These are phyloP conservation scores for Candida manassasensis DNA, from an alignment of 805 yeast genomes.

Conservation along the genomic window DNA sequence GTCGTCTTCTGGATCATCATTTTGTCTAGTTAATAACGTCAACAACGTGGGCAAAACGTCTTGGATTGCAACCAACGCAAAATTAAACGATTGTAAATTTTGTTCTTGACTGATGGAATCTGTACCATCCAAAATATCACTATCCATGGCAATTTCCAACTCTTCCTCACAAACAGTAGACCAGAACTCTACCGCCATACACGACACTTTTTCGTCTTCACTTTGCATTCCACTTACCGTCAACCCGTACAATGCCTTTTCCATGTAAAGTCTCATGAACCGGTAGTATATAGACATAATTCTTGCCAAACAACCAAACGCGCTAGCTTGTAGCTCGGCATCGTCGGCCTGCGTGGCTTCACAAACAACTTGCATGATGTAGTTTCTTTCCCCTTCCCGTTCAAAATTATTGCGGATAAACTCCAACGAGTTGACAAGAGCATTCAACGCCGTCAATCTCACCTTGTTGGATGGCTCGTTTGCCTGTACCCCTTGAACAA, in stretches of 20 bases:
- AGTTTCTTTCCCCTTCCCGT: constrained; percentile 91
- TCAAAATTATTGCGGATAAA: constrained; percentile 86
- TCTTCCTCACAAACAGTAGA: constrained; percentile 99
- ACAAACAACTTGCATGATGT: constrained; percentile 97
- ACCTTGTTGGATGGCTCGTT: constrained; percentile 72
- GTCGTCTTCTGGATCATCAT: constrained; percentile 91
- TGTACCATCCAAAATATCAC: constrained; percentile 51
- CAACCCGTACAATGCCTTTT: constrained; percentile 85
- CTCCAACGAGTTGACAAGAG: constrained; percentile 84
- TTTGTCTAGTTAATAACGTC: constrained; percentile 75
- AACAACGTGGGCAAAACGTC: constrained; percentile 87
- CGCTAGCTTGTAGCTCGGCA: constrained; percentile 82
- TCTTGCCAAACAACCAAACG: constrained; percentile 91
- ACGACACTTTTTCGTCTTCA: constrained; percentile 76
- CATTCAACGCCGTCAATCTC: constrained; percentile 85
- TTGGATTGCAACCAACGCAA: constrained; percentile 77
- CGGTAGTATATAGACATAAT: constrained; percentile 87
- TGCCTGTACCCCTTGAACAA: constrained; percentile 92
- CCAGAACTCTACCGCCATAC: constrained; percentile 99
- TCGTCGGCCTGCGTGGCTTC: constrained; percentile 94
- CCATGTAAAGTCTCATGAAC: constrained; percentile 94
- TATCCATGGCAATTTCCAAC: constrained; percentile 67
- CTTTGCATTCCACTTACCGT: constrained; percentile 92
- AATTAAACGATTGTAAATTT: constrained; percentile 57
- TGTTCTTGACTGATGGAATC: constrained; percentile 21